Evolutionary conservation across 768 basidiomycete species (phyloP).

Genomic region (Russula dissimulans): DNA sequence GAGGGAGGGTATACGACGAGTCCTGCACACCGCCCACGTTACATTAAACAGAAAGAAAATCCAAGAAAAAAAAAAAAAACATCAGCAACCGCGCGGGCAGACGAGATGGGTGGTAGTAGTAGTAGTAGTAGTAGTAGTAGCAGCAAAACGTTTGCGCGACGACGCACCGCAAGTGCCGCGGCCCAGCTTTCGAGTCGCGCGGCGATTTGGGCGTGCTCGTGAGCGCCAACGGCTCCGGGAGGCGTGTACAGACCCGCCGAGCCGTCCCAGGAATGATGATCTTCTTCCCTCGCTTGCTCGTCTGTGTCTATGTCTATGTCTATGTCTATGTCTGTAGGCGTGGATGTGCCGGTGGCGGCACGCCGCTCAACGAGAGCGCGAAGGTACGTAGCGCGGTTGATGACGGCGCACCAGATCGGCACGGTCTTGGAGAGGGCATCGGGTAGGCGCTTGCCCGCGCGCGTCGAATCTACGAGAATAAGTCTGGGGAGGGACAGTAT

Average conservation of each 20-base stretch:
- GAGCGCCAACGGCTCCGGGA: slow-evolving; percentile 52
- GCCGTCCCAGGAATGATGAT: slow-evolving; percentile 33
- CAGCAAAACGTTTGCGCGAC: too few species aligned
- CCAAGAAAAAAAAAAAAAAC: too few species aligned
- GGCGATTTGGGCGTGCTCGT: slow-evolving; percentile 79
- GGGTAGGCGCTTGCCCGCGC: slow-evolving; percentile 88
- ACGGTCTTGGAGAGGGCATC: slow-evolving; percentile 87
- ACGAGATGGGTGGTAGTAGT: neutral
- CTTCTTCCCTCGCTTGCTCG: neutral
- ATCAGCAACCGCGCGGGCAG: too few species aligned
- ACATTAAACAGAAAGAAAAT: neutral
- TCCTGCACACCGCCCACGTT: slow-evolving; percentile 34
- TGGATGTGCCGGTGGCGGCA: neutral
- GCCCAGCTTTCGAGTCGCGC: slow-evolving; percentile 59
- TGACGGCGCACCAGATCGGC: slow-evolving; percentile 88
- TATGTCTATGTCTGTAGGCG: neutral
- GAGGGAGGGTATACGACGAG: slow-evolving; percentile 63
- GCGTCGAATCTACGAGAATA: slow-evolving; percentile 85
- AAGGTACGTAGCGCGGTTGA: slow-evolving; percentile 54
- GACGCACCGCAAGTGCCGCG: slow-evolving; percentile 46
- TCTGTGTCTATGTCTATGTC: neutral
- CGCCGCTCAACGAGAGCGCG: slow-evolving; percentile 5
- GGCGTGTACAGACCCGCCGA: slow-evolving; percentile 52
- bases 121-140: neutral
- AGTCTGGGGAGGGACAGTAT: slow-evolving; percentile 36